A percentile compares a stretch with the other conserved stretches of the same genome.
Conservation (phyloP, 1,284 basidiomycete genomes). For the Clitocybe nebularis region DNA sequence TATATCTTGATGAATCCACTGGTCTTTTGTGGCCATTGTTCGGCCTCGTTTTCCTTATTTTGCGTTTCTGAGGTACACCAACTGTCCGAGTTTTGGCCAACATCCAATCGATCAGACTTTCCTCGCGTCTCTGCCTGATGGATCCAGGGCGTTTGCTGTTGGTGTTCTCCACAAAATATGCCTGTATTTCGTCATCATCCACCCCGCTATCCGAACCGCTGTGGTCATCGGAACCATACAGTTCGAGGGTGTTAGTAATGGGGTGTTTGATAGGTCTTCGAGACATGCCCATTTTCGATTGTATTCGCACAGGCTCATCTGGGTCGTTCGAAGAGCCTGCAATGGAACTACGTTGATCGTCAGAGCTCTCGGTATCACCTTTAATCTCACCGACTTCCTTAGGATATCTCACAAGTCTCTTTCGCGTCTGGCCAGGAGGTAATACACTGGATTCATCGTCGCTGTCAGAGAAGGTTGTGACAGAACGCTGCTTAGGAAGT, state of each 20-base stretch:
- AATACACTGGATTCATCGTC: conserved; percentile 29
- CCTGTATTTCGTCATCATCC: conserved; percentile 26
- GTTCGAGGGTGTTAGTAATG: conserved; percentile 19
- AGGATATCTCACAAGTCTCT: conserved; percentile 26
- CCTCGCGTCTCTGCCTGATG: conserved; percentile 27
- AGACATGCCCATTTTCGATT: too few relatives aligned
- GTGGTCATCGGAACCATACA: conserved; percentile 21
- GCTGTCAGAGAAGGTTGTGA: conserved; percentile 18
- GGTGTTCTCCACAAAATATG: conserved; percentile 26
- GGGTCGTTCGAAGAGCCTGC: too few relatives aligned
- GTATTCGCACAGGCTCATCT: too few relatives aligned
- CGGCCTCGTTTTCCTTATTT: conserved; percentile 13
- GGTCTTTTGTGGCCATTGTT: conserved; percentile 10
- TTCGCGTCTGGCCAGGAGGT: conserved; percentile 43
- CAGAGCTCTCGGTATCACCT: conserved; percentile 49
- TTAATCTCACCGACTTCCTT: conserved; percentile 31
- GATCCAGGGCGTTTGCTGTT: conserved; percentile 15
- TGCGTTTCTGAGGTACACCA: conserved; percentile 17
- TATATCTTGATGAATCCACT: conserved; percentile 17
- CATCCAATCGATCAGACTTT: conserved; percentile 58
- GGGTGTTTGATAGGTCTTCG: conserved; percentile 7
- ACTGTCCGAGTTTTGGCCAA: conserved; percentile 37
- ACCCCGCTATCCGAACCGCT: conserved; percentile 25
- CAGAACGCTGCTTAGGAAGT: conserved; percentile 14
- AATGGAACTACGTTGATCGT: conserved; percentile 15